Percentiles rank a stretch among this genome's conserved stretches.
Conservation (phyloP, 2,329 filamentous ascomycete genomes). For the Monilinia laxa region DNA sequence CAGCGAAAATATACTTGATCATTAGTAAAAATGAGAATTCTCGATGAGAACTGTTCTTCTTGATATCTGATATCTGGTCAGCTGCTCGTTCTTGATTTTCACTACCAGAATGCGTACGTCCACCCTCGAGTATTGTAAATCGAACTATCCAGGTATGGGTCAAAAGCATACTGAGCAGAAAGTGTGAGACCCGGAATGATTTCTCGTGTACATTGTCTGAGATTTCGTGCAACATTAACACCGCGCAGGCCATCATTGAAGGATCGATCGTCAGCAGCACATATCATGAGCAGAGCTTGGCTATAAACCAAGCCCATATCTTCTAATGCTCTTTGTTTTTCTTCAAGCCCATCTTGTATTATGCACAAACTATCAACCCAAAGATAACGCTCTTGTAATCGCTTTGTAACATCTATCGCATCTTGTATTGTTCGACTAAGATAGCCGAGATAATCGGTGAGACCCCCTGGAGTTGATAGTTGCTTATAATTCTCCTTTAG, state of each 20-base stretch:
- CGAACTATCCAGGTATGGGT: background rate
- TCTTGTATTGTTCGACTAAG: conserved; percentile 10
- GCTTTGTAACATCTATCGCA: conserved; percentile 12
- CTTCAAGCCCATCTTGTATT: conserved; percentile 16
- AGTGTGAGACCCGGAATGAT: conserved; percentile 6
- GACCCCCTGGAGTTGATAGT: background rate
- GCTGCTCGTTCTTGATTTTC: background rate
- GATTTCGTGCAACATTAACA: background rate
- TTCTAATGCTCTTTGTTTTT: conserved; percentile 7
- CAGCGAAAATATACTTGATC: conserved; percentile 22
- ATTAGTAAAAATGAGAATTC: conserved; percentile 22
- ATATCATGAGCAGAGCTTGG: conserved; percentile 15
- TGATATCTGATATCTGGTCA: conserved; percentile 16
- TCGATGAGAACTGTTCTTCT: conserved; percentile 19
- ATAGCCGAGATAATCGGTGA: background rate
- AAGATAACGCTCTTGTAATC: conserved; percentile 9
- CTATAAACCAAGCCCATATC: conserved; percentile 21
- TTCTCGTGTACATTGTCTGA: background rate
- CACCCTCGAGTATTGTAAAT: conserved; percentile 12
- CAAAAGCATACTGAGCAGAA: conserved; percentile 1
- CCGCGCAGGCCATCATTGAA: conserved; percentile 1
- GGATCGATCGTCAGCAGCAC: conserved; percentile 10
- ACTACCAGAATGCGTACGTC: background rate
- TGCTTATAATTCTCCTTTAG: background rate
- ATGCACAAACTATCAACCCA: conserved; percentile 24